Evolutionary conservation across 225 moss, liverwort and hornwort species (phyloP), one percentile per base, ranked within the genome.

Genomic region (Sphagnum tenellum): DNA sequence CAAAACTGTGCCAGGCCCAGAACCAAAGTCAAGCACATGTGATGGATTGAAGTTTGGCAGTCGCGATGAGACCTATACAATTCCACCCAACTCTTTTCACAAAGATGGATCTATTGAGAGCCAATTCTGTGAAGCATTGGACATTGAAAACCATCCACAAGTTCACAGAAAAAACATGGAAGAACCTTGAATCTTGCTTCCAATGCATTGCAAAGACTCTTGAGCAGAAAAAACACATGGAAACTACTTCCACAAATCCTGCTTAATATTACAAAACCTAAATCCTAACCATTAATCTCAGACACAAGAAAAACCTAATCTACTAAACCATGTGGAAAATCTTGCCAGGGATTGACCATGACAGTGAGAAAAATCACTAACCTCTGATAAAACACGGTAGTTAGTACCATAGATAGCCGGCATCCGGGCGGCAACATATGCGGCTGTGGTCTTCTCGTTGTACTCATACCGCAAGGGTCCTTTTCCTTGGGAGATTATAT

Each of bases 371-470:
- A 5, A 61, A 12, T 46, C 5, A n/a, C 67, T 9, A n/a, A 98
- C 76, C 80, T 98, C 96, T 8, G 80, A 76, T 64, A 98, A 63
- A 44, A 98, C 96, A 2, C 96, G 92, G 66, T 98, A 75, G 51
- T 87, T 78, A 45, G 90, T 83, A 69, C 90, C 89, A 68, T 93
- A 98, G 13, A 90, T 85, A 54, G 96, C 92, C 57, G 96, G 96
- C 92, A 98, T 92, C 60, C 96, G 88, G 53, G 92, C 88, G 5
- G 96, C 96, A 3, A 98, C 89, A 67, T 98, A 98, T 12, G 96
- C 96, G 45, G 85, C 88, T 5, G 92, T 90, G 7, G 66, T 80
- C 62, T 76, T 87, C 61, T 90, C 85, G 7, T 90, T 88, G 12
- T 98, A 98, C 7, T 85, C 90, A 9, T 85, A 98, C 50, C 72